phyloP scores from a whole-genome alignment of 345 rosid species.

The Physaria fendleri region DNA sequence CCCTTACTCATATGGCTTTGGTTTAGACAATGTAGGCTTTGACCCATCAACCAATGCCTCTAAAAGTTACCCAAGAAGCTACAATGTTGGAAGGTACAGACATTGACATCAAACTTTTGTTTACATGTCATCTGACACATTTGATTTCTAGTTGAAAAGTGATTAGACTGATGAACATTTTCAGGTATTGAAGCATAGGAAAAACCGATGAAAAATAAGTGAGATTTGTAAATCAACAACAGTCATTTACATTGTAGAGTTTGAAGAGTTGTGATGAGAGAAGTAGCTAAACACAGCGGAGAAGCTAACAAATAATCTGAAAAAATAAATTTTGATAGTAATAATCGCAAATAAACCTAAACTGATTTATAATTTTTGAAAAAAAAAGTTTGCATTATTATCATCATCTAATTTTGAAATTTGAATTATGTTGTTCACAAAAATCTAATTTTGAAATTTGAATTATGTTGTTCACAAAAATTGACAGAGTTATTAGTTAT shows the following conservation, averaged over 20 bases:
- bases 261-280: conserved; percentile 26
- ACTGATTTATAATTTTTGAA: no score
- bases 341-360: no score
- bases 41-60: conserved; percentile 57
- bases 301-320: no score
- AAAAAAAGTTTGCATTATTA: no score
- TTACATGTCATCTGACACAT: neutral
- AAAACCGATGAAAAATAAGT: neutral
- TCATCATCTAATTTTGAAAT: no score
- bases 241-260: conserved; percentile 11
- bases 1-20: conserved; percentile 56
- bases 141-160: neutral
- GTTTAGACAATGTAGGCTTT: conserved; percentile 53
- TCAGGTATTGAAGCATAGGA: conserved; percentile 32
- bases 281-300: no score
- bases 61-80: conserved; percentile 68
- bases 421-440: no score
- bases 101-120: neutral
- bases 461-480: no score
- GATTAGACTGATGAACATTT: neutral
- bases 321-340: no score
- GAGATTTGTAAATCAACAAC: conserved; percentile 29
- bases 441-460: no score
- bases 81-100: conserved; percentile 62
- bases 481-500: no score